These are phyloP conservation scores for Rosa chinensis DNA, from an alignment of 306 rosid genomes.

Conservation along the genomic window DNA sequence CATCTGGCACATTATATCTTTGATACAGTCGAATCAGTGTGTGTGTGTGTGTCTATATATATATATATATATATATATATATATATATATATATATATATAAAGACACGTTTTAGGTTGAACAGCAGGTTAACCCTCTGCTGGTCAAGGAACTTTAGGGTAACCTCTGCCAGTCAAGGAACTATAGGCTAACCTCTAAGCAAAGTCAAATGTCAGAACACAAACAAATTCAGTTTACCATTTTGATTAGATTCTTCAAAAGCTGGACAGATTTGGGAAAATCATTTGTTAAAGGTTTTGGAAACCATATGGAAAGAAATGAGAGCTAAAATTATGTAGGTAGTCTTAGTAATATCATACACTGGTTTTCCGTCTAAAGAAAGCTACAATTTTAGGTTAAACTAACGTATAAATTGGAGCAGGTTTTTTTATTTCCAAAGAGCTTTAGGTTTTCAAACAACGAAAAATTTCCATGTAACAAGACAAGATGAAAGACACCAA, in stretches of 20 bases:
- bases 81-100: no score
- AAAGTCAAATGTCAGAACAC: neutral
- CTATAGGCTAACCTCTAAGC: neutral
- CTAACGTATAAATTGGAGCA: neutral
- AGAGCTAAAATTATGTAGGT: neutral
- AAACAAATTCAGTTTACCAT: neutral
- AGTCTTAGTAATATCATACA: neutral
- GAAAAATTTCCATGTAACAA: neutral
- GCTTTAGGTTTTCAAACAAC: neutral
- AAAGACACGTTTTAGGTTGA: neutral
- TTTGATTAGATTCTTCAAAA: neutral
- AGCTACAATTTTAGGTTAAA: neutral
- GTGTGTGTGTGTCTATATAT: no score
- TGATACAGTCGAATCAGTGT: neutral
- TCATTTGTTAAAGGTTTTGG: neutral
- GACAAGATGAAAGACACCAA: neutral
- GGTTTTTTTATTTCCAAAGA: neutral
- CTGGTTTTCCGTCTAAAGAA: neutral
- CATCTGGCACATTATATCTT: neutral
- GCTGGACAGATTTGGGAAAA: neutral
- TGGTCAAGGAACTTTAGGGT: neutral
- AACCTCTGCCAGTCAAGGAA: neutral
- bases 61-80: no score
- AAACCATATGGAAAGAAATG: neutral
- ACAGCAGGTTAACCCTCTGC: neutral